Conservation (phyloP, 78 protist species). For the Emiliania huxleyi region DNA sequence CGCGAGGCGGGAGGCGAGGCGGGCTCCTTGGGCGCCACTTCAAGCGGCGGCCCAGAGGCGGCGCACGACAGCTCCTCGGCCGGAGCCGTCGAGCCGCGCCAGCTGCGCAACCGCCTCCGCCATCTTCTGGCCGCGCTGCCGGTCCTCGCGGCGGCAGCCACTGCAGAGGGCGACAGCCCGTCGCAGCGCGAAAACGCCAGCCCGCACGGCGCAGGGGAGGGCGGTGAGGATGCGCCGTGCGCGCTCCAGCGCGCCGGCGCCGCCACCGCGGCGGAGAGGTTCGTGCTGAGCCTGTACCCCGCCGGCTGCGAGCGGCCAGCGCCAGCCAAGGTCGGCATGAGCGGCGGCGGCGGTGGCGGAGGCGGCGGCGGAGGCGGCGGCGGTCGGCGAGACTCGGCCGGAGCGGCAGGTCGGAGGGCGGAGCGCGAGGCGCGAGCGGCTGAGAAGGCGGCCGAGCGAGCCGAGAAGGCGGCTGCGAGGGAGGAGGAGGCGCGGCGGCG, state of each 20-base stretch:
- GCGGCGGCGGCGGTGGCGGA: not conserved
- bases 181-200: no score
- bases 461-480: not conserved
- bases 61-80: not conserved
- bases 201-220: no score
- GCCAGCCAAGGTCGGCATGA: not conserved
- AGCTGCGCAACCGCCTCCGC: not conserved
- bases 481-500: not conserved
- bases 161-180: no score
- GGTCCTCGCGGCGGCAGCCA: not conserved
- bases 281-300: not conserved
- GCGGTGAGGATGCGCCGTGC: no score
- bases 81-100: not conserved
- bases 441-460: not conserved
- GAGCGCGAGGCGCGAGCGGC: not conserved
- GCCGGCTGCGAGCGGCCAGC: not conserved
- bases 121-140: not conserved
- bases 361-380: not conserved
- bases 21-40: no score
- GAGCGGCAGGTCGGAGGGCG: not conserved
- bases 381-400: no score
- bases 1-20: no score
- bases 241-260: no score
- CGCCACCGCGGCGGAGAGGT: not conserved
- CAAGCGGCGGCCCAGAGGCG: no score